phyloP scores from a whole-genome alignment of 768 basidiomycete genomes.

The Flagelloscypha sp. region DNA sequence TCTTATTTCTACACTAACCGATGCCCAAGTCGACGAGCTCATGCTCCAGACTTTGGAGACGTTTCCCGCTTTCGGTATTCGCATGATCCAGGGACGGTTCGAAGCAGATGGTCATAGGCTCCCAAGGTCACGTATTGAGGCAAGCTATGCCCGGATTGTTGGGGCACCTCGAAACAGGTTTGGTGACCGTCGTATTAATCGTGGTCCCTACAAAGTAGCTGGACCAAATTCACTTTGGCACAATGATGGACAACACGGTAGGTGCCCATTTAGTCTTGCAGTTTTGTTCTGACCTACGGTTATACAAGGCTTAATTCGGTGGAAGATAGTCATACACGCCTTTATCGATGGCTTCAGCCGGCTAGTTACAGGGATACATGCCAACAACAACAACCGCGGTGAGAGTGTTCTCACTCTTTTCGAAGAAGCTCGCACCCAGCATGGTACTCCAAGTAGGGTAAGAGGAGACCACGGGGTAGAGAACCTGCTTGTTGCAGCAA shows the following conservation, averaged over 20 bases:
- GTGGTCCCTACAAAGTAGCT: conserved; percentile 12
- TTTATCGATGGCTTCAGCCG: conserved; percentile 17
- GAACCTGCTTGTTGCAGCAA: conserved; percentile 16
- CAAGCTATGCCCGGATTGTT: conserved; percentile 8
- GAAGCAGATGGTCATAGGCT: conserved; percentile 10
- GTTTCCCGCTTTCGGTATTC: conserved; percentile 16
- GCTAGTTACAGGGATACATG: conserved; percentile 18
- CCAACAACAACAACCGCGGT: conserved; percentile 21
- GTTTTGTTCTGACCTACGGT: neutral
- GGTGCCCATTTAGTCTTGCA: neutral
- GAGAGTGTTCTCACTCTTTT: conserved; percentile 19
- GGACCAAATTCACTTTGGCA: conserved; percentile 16
- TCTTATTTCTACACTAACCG: conserved; percentile 13
- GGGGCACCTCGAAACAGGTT: conserved; percentile 6
- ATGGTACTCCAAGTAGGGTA: conserved; percentile 16
- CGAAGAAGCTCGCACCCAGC: conserved; percentile 3
- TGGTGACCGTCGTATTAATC: conserved; percentile 7
- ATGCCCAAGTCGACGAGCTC: conserved; percentile 15
- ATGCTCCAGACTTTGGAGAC: conserved; percentile 10
- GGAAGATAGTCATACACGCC: conserved; percentile 22
- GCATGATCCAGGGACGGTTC: conserved; percentile 16
- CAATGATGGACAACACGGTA: conserved; percentile 17
- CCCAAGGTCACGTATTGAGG: conserved; percentile 7
- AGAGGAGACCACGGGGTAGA: conserved; percentile 21
- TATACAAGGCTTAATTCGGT: conserved; percentile 13